A percentile compares a stretch with the other conserved stretches of the same genome.
phyloP scores from a whole-genome alignment of 139 green algal genomes.

The Chlorella sp. region DNA sequence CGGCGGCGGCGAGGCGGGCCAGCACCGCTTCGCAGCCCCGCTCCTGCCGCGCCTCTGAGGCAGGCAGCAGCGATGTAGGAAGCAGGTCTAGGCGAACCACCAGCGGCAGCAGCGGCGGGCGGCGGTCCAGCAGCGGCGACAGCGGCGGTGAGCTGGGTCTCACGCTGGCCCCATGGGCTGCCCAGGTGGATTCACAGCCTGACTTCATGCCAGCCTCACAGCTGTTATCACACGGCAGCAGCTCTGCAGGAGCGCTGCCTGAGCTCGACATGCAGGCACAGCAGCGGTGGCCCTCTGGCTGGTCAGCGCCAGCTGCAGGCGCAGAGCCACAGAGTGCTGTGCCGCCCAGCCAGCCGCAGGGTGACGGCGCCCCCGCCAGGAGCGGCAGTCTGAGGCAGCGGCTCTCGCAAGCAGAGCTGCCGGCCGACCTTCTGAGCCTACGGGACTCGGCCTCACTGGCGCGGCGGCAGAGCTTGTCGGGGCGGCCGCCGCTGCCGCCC shows the following conservation, averaged over 20 bases:
- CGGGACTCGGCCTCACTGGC: conserved; percentile 3
- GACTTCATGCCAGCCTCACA: neutral
- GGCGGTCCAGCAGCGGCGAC: neutral
- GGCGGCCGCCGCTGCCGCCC: neutral
- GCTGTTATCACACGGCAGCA: neutral
- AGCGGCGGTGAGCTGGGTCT: neutral
- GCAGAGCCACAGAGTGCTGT: neutral
- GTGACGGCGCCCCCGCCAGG: neutral
- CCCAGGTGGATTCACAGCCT: too few relatives aligned
- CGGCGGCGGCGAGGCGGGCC: neutral
- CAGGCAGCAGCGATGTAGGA: neutral
- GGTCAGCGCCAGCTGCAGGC: neutral
- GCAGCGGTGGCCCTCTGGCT: too few relatives aligned
- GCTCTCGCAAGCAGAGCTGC: neutral
- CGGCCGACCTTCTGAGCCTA: conserved; percentile 16
- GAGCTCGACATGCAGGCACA: too few relatives aligned
- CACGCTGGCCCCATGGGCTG: neutral
- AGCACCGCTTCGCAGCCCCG: neutral
- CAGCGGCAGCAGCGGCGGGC: neutral
- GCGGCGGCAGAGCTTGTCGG: neutral
- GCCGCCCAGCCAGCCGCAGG: neutral
- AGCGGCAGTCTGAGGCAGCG: neutral
- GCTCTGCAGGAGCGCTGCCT: neutral
- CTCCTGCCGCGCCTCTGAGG: neutral
- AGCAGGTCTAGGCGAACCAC: neutral